Evolutionary conservation across 352 stramenopile species (phyloP).

Genomic region (Phytophthora citrophthora): DNA sequence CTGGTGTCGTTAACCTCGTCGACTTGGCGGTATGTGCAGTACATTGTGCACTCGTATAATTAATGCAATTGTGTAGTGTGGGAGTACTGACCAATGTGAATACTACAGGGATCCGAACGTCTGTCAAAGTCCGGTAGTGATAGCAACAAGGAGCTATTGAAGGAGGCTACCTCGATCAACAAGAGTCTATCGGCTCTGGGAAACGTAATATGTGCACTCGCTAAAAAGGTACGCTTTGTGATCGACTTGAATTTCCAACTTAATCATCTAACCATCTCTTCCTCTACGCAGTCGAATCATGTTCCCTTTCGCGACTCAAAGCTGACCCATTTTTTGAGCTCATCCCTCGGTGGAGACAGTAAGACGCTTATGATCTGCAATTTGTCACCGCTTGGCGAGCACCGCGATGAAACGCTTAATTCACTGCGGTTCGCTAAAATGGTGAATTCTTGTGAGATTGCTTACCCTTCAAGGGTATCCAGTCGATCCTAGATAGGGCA

Average conservation of each 20-base stretch:
- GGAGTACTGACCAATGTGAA: conserved; percentile 5
- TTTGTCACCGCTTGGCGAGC: conserved; percentile 72
- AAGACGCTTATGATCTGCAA: conserved; percentile 94
- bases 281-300: conserved; percentile 55
- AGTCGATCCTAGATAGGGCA: conserved; percentile 42
- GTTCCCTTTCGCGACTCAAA: conserved; percentile 92
- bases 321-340: conserved; percentile 87
- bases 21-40: conserved; percentile 83
- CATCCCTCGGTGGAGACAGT: conserved; percentile 85
- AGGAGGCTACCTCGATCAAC: conserved; percentile 88
- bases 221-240: conserved; percentile 66
- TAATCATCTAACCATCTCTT: conserved; percentile 5
- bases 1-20: conserved; percentile 78
- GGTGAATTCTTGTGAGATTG: conserved; percentile 89
- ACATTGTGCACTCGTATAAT: not conserved
- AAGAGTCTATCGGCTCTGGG: conserved; percentile 86
- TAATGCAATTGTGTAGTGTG: not conserved
- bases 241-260: not conserved
- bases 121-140: conserved; percentile 83
- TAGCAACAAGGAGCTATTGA: conserved; percentile 77
- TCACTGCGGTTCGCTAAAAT: conserved; percentile 89
- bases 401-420: conserved; percentile 88
- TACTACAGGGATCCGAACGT: conserved; percentile 75
- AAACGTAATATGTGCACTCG: conserved; percentile 84
- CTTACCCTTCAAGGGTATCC: conserved; percentile 63